Conservation (phyloP, 2,329 filamentous ascomycete genomes). For the Aspergillus eucalypticola region DNA sequence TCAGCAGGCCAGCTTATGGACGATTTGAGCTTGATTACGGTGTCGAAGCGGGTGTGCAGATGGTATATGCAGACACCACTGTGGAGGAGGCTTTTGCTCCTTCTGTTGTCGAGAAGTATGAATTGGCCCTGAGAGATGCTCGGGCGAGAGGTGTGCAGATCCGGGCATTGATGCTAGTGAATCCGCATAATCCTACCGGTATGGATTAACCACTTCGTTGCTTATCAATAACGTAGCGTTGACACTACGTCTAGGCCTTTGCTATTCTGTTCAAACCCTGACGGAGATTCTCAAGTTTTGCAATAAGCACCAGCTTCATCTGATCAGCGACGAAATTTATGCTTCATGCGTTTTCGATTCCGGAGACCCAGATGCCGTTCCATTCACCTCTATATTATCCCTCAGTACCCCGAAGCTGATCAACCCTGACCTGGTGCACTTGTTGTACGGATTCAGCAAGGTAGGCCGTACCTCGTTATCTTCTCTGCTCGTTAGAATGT, state of each 20-base stretch:
- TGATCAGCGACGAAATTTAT: conserved; percentile 61
- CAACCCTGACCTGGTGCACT: conserved; percentile 52
- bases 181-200: conserved; percentile 50
- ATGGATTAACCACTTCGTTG: conserved; percentile 3
- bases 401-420: conserved; percentile 48
- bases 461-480: conserved; percentile 13
- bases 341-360: conserved; percentile 52
- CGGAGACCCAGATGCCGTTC: conserved; percentile 34
- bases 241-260: conserved; percentile 36
- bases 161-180: conserved; percentile 45
- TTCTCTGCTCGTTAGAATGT: conserved; percentile 39
- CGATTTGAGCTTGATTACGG: conserved; percentile 53
- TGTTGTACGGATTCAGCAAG: conserved; percentile 48
- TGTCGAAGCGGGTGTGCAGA: conserved; percentile 43
- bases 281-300: conserved; percentile 52
- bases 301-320: conserved; percentile 50
- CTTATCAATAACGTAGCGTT: not conserved
- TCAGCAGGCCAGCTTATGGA: conserved; percentile 50
- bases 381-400: conserved; percentile 51
- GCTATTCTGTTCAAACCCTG: conserved; percentile 47
- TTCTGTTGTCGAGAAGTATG: conserved; percentile 37
- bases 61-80: conserved; percentile 42
- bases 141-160: conserved; percentile 35
- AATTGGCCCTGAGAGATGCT: conserved; percentile 38
- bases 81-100: conserved; percentile 41